Evolutionary conservation across 805 yeast genomes (phyloP).

Genomic region (Pichia occidentalis): DNA sequence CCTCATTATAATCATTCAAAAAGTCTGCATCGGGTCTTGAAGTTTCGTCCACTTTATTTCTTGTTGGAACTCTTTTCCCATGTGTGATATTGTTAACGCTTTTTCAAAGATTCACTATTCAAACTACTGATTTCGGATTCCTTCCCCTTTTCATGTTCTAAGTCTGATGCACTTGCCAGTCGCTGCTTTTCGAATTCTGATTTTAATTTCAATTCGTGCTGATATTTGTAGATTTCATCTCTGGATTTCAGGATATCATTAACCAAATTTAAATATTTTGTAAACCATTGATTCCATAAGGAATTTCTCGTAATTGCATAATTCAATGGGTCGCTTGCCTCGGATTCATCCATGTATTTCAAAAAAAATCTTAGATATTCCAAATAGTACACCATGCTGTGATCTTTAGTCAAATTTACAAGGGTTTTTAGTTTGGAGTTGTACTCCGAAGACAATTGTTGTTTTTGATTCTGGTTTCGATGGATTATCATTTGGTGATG

Average conservation of each 20-base stretch:
- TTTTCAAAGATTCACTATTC: too few relatives aligned
- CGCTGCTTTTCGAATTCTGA: too few relatives aligned
- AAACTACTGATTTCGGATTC: too few relatives aligned
- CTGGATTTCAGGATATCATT: conserved; percentile 8
- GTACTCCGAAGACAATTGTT: conserved; percentile 12
- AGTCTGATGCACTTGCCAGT: too few relatives aligned
- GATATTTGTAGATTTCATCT: background rate
- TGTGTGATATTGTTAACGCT: too few relatives aligned
- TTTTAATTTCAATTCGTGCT: too few relatives aligned
- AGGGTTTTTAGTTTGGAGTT: conserved; percentile 14
- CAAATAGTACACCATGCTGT: conserved; percentile 21
- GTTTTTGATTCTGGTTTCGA: conserved; percentile 14
- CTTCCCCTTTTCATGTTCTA: too few relatives aligned
- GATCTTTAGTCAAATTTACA: conserved; percentile 16
- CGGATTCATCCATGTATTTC: conserved; percentile 30
- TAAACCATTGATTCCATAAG: conserved; percentile 27
- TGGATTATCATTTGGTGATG: conserved; percentile 10
- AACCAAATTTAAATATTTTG: conserved; percentile 17
- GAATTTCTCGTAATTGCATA: conserved; percentile 29
- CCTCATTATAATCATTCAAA: background rate
- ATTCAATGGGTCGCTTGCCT: conserved; percentile 26
- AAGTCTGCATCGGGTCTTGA: background rate
- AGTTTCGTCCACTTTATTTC: too few relatives aligned
- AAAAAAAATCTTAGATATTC: conserved; percentile 28
- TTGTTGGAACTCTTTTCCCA: too few relatives aligned